Conservation (phyloP, 1,139 yeast genomes). For the Hansenula lynferdii region DNA sequence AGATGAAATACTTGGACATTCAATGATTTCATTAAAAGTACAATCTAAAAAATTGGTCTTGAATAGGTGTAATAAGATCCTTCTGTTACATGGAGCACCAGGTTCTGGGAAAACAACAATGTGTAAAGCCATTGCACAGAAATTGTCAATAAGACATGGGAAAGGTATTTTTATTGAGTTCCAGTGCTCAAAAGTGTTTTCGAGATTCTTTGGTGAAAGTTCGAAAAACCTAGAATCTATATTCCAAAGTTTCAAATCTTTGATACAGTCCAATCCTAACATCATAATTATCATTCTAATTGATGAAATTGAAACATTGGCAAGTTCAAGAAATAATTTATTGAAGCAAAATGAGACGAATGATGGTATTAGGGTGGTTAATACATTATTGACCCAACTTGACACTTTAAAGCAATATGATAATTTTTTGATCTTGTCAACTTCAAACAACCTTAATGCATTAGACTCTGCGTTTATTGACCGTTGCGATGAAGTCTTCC, state of each 20-base stretch:
- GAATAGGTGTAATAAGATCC: conserved; percentile 21
- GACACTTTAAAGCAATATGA: conserved; percentile 28
- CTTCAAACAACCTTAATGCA: conserved; percentile 29
- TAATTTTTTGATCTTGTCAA: conserved; percentile 31
- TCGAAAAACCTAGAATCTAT: conserved; percentile 30
- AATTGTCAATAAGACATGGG: conserved; percentile 25
- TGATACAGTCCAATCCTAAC: conserved; percentile 14
- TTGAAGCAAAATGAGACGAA: conserved; percentile 31
- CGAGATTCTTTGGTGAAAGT: conserved; percentile 38
- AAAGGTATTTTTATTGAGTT: conserved; percentile 28
- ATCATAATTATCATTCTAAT: conserved; percentile 28
- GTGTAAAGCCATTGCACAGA: conserved; percentile 37
- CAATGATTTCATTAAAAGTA: conserved; percentile 24
- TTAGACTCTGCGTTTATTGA: conserved; percentile 34
- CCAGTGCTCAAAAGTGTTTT: conserved; percentile 33
- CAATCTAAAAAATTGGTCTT: conserved; percentile 6
- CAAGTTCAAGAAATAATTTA: conserved; percentile 29
- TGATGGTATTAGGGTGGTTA: conserved; percentile 34
- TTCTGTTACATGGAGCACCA: conserved; percentile 41
- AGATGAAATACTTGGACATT: conserved; percentile 23
- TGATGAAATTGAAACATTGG: conserved; percentile 38
- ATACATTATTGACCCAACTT: conserved; percentile 32
- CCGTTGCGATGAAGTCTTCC: conserved; percentile 30
- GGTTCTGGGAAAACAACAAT: conserved; percentile 50
- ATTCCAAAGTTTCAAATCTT: conserved; percentile 26